phyloP scores from a whole-genome alignment of 495 filamentous ascomycete genomes.

The Penicillium argentinense region DNA sequence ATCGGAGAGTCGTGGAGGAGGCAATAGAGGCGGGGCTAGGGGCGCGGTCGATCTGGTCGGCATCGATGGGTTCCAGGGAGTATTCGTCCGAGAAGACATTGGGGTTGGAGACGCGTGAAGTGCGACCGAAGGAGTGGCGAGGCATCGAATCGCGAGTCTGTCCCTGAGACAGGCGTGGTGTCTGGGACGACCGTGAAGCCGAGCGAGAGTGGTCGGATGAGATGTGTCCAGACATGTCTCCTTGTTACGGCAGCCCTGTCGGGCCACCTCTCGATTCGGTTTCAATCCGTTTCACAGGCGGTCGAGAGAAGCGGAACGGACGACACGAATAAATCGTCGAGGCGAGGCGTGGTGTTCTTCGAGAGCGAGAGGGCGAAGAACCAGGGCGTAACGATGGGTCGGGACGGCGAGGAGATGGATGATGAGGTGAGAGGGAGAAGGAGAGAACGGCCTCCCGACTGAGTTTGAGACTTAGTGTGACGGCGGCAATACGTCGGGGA shows the following conservation, averaged over 20 bases:
- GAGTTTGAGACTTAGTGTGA: slow-evolving; percentile 31
- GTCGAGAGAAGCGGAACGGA: slow-evolving; percentile 9
- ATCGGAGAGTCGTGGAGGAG: slow-evolving; percentile 38
- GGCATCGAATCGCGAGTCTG: slow-evolving; percentile 34
- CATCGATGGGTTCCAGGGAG: slow-evolving; percentile 45
- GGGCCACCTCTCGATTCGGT: slow-evolving; percentile 38
- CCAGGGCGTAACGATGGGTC: slow-evolving; percentile 1
- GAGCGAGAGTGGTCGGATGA: slow-evolving; percentile 46
- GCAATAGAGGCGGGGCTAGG: slow-evolving; percentile 36
- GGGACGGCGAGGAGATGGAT: neutral
- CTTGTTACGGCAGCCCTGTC: slow-evolving; percentile 42
- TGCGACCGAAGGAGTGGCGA: slow-evolving; percentile 38
- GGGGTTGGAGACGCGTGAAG: slow-evolving; percentile 42
- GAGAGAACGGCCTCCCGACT: slow-evolving; percentile 19
- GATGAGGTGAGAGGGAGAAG: slow-evolving; percentile 16
- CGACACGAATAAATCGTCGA: slow-evolving; percentile 2
- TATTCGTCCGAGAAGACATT: slow-evolving; percentile 57
- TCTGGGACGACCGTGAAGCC: slow-evolving; percentile 37
- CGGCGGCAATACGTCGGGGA: slow-evolving; percentile 23
- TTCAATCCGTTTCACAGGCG: slow-evolving; percentile 27
- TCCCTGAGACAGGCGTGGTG: slow-evolving; percentile 25
- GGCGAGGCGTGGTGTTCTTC: neutral
- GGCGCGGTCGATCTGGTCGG: slow-evolving; percentile 34
- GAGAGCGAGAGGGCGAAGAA: neutral
- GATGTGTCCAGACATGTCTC: slow-evolving; percentile 46